These are phyloP conservation scores for Hyaloscypha bicolor DNA, from an alignment of 495 filamentous ascomycete genomes.

Conservation along the genomic window DNA sequence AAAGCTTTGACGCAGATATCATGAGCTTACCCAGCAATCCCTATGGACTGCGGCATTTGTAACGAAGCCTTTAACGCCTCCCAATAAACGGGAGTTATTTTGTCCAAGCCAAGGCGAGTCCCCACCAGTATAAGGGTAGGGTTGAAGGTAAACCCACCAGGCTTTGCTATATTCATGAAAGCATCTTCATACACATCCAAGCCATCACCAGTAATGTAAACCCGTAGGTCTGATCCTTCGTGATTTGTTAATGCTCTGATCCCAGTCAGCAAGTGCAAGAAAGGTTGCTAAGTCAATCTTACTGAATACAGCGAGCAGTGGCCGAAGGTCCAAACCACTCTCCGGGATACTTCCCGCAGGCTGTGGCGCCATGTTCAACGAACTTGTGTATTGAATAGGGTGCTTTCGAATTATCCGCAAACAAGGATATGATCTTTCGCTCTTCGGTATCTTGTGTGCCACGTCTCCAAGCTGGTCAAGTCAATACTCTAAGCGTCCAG, in stretches of 20 bases:
- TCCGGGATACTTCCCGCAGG: conserved; percentile 92
- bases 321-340: conserved; percentile 99
- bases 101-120: conserved; percentile 87
- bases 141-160: conserved; percentile 63
- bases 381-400: conserved; percentile 97
- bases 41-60: conserved; percentile 85
- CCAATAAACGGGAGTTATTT: conserved; percentile 91
- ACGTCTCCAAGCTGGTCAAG: conserved; percentile 74
- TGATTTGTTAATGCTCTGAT: conserved; percentile 71
- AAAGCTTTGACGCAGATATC: not conserved
- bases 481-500: conserved; percentile 28
- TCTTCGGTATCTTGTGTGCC: conserved; percentile 62
- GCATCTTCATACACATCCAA: conserved; percentile 91
- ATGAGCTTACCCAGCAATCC: conserved; percentile 85
- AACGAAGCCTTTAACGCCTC: conserved; percentile 80
- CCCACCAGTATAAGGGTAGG: conserved; percentile 90
- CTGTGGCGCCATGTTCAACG: conserved; percentile 81
- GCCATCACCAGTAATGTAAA: conserved; percentile 89
- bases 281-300: conserved; percentile 38
- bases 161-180: conserved; percentile 73
- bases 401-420: conserved; percentile 83
- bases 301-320: conserved; percentile 95
- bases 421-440: conserved; percentile 72
- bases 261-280: conserved; percentile 36
- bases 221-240: conserved; percentile 59